Evolutionary conservation across 169 alveolate genomes (phyloP), one percentile per base, ranked within the genome.

Genomic region (Eimeria sp.): DNA sequence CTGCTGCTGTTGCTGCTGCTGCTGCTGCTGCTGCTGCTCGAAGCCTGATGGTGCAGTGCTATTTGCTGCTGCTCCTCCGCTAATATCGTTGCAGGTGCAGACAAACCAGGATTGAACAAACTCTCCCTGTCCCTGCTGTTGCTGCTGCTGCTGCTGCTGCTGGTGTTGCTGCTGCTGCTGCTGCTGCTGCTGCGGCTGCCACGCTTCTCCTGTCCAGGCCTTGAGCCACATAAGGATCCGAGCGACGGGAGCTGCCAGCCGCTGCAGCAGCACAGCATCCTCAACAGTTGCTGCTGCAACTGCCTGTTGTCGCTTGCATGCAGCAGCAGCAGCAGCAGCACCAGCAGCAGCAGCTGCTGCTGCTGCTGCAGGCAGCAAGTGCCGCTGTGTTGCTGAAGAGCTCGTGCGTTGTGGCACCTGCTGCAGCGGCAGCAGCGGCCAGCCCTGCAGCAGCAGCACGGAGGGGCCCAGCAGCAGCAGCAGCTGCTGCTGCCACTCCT

Each of bases 401-500:
- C 6, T 77, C 18, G 90, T 76, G 71, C 49, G 71, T 56, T 0
- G 11, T 8, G 60, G 30, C 27, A n/a, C 58, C 4, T 83, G 56
- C 33, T 56, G 90, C 77, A 83, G 90, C 76, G 49, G 77, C 72
- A 56, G 90, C 90, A 83, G 25, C 4, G 90, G 90, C 90, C 90
- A 83, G 13, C 90, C 90, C 52, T 58, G 90, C 72, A 83, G 90
- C 90, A 83, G 90, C 90, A 83, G 90, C 72, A 58, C 90, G 33
- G 90, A 83, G 71, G 90, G 90, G 54, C 90, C 90, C 72, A 83
- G 90, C 90, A 83, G 77, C 90, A 58, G 62, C 77, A 83, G 90
- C 49, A 83, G 90, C 76, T 83, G 77, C 76, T 83, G 90, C 90
- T 83, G 90, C 90, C 90, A 83, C 46, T 83, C 90, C 68, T 83